Evolutionary conservation across 192 early-diverging fungal genomes (phyloP), one percentile per base, ranked within the genome.

Genomic region (Radiomyces spectabilis): DNA sequence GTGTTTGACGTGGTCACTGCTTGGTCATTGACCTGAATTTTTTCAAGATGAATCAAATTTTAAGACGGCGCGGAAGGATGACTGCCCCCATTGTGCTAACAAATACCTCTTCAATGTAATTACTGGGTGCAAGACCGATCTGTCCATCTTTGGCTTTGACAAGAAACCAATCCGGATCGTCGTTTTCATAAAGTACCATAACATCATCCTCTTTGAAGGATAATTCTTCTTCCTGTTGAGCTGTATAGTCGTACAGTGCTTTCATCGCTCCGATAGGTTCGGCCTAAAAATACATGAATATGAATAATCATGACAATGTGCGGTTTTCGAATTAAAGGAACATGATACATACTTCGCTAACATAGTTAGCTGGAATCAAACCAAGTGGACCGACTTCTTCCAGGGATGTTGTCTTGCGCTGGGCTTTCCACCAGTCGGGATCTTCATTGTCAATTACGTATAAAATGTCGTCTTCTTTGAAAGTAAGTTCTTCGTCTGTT

Each of bases 161-260:
- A 55, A 95, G 80, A 77, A 83, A 94, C 96, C 96, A 99, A 66
- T 97, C 93, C 5, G 83, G 83, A 61, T 95, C 93, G 54, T 82
- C 82, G 15, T 82, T 82, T 42, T 93, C 91, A 53, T 91, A 86
- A 7, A 99, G 65, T 50, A 75, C 58, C 42, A 98, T 61, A 10
- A 65, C 55, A 51, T 84, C 83, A 43, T 80, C 85, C 54, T 89
- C 92, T 21, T 52, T 61, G 41, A 98, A 73, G 8, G 82, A 72
- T 25, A 95, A 77, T 68, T 97, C 94, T 51, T 95, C 94, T 27
- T 84, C 85, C 46, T 78, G 79, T 38, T 79, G 73, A 19, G 95
- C 86, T 32, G 80, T 82, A 57, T 94, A 98, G 55, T 87, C 88
- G 58, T 85, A 98, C 43, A 88, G 65, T 30, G 84, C 95, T 42